Evolutionary conservation across 306 rosid species (phyloP).

Genomic region (Malus asiatica): DNA sequence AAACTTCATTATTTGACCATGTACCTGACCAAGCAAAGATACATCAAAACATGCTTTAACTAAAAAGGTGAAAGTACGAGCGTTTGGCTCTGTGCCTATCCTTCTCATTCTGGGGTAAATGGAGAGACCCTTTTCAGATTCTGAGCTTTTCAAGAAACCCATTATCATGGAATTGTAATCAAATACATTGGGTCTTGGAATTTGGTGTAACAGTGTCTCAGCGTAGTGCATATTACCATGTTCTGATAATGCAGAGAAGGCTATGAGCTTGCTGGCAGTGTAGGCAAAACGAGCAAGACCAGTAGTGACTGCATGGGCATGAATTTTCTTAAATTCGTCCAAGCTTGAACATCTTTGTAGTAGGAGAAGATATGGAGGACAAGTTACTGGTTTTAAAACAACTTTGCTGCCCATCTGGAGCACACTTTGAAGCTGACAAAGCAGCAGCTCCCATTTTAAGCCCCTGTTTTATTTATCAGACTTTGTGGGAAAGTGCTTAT

Average conservation of each 20-base stretch:
- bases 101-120: conserved; percentile 16
- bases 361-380: conserved; percentile 2
- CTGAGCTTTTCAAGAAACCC: conserved; percentile 1
- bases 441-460: not conserved
- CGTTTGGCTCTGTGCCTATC: conserved; percentile 6
- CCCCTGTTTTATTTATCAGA: not conserved
- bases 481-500: not conserved
- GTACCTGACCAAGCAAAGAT: conserved; percentile 9
- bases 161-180: conserved; percentile 17
- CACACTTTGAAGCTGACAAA: not conserved
- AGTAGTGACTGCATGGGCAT: conserved; percentile 13
- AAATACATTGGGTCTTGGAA: conserved; percentile 6
- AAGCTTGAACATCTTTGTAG: conserved; percentile 18
- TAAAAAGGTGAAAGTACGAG: conserved; percentile 14
- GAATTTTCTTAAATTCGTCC: conserved; percentile 19
- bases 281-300: conserved; percentile 21
- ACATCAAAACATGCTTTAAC: not conserved
- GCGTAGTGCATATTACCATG: conserved; percentile 1
- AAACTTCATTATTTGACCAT: conserved; percentile 13
- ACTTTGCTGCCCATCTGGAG: conserved; percentile 5
- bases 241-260: conserved; percentile 11
- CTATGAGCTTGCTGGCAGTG: conserved; percentile 17
- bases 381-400: not conserved
- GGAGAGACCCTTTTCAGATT: conserved; percentile 13
- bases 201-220: conserved; percentile 1